Evolutionary conservation across 2,329 filamentous ascomycete genomes (phyloP), one percentile per base, ranked within the genome.

Genomic region (Penicillium sp.): DNA sequence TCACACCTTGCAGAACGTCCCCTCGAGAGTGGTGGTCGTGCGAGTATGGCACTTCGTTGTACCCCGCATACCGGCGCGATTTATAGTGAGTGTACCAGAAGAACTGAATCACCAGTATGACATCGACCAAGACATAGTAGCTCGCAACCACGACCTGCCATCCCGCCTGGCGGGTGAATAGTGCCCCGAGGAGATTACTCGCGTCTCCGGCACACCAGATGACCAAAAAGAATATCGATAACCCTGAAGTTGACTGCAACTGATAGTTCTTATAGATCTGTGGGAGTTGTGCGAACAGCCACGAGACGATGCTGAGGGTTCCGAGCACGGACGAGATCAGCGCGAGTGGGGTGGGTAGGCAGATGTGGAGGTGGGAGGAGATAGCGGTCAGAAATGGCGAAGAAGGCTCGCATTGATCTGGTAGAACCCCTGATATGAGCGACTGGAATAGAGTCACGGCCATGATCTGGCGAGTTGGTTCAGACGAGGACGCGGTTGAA

Each of bases 191-290:
- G 22, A 90, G 75, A 61, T 90, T 90, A 51, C 85, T 84, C 57
- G 86, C 67, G 73, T 90, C 88, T 50, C 88, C 88, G 35, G 89
- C 72, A 67, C 87, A 83, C 88, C 88, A 90, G 75, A 88, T 87
- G 2, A 85, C 79, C 53, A 90, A 76, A 73, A 90, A 90, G 72
- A 85, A 88, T 61, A 88, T 83, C 4, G 86, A 89, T 40, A 90
- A 73, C 0, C 88, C 88, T 1, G 87, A 87, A 0, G 88, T 89
- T 13, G 87, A 89, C 69, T 87, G 82, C 22, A 89, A 74, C 56
- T 81, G 81, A 72, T 86, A 86, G 72, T 90, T 90, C 78, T 89
- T 89, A 78, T 86, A 88, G 65, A 90, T 89, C 70, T 90, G 88
- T 1, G 88, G 88, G 30, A 90, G 78, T 73, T 90, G 88, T 13